Percentiles rank a stretch among this genome's conserved stretches.
These are phyloP conservation scores for Oemleria cerasiformis DNA, from an alignment of 306 rosid species.

Conservation along the genomic window DNA sequence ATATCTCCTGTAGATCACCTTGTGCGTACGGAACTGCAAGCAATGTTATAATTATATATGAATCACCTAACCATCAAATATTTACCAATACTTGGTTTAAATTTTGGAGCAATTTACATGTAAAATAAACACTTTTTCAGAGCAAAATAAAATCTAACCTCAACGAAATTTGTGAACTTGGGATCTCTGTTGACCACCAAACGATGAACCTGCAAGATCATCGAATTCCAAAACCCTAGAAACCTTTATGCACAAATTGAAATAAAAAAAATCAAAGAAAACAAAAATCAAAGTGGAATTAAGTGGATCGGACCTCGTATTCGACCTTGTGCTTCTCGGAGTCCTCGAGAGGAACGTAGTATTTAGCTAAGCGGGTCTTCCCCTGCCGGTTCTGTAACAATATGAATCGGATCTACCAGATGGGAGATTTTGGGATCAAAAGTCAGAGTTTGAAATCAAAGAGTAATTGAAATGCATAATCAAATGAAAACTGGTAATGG, in stretches of 20 bases:
- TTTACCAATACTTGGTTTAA: too few relatives aligned
- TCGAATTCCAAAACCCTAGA: slow-evolving; percentile 13
- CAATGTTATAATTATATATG: neutral
- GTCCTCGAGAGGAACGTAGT: slow-evolving; percentile 96
- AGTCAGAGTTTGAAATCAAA: neutral
- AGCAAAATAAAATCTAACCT: slow-evolving; percentile 40
- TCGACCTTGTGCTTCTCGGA: slow-evolving; percentile 98
- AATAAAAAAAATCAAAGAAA: neutral
- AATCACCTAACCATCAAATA: too few relatives aligned
- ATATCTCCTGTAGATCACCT: slow-evolving; percentile 90
- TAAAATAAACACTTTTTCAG: neutral
- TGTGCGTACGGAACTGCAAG: slow-evolving; percentile 93
- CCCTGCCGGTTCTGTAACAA: slow-evolving; percentile 92
- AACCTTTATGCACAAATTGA: neutral
- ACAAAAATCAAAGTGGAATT: neutral
- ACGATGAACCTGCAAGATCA: slow-evolving; percentile 71
- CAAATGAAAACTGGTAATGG: neutral
- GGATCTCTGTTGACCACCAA: slow-evolving; percentile 97
- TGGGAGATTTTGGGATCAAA: neutral
- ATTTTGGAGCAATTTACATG: neutral
- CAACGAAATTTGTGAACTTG: slow-evolving; percentile 92
- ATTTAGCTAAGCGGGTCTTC: slow-evolving; percentile 86
- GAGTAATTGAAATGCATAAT: neutral
- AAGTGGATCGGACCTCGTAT: slow-evolving; percentile 61
- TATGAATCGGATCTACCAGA: slow-evolving; percentile 91